Evolutionary conservation across 257 asterid species (phyloP).

Genomic region (Solanum chiquidenum): DNA sequence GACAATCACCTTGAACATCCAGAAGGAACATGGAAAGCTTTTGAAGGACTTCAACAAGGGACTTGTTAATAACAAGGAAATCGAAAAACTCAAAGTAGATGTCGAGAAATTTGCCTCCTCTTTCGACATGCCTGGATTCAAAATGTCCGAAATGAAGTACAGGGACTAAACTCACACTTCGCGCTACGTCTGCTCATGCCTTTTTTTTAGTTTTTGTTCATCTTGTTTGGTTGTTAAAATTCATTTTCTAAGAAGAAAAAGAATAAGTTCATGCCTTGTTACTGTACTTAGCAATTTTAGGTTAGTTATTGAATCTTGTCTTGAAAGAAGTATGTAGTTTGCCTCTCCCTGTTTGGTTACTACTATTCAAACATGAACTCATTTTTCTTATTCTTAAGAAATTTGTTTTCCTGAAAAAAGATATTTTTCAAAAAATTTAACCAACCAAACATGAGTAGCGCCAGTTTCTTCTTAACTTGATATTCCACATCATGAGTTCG

Average conservation of each 20-base stretch:
- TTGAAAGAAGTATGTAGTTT: background rate
- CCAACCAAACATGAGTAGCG: background rate
- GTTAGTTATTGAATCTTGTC: background rate
- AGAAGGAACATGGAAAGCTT: conserved; percentile 80
- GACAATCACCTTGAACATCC: conserved; percentile 64
- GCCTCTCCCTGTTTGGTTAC: background rate
- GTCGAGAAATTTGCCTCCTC: conserved; percentile 78
- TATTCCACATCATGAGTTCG: background rate
- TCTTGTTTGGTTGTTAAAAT: background rate
- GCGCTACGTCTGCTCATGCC: background rate
- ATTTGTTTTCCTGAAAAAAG: background rate
- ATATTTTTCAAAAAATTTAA: no score
- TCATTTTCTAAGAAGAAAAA: background rate
- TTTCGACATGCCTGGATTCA: conserved; percentile 92
- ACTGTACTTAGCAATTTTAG: background rate
- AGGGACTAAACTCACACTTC: conserved; percentile 28
- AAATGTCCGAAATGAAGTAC: conserved; percentile 88
- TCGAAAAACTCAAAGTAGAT: conserved; percentile 87
- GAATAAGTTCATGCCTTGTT: background rate
- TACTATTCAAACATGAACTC: background rate
- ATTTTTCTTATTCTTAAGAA: background rate
- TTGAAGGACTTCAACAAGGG: conserved; percentile 96
- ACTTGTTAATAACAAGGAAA: conserved; percentile 68
- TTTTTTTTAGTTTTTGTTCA: background rate
- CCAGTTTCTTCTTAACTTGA: background rate